These are phyloP conservation scores for Toxicodendron radicans DNA, from an alignment of 345 rosid species.

Conservation along the genomic window DNA sequence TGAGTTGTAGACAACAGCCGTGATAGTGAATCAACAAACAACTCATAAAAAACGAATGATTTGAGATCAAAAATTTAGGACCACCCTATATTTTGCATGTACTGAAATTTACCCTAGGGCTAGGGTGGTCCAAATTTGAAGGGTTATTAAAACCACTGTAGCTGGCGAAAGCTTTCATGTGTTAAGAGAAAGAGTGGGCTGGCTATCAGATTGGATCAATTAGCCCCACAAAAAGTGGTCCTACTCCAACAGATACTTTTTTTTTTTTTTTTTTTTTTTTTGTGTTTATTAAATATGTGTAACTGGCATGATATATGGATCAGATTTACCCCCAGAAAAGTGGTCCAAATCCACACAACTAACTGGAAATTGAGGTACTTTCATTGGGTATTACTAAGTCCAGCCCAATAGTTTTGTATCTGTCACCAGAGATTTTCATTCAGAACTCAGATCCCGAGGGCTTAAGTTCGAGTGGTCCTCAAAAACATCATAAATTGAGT, in stretches of 20 bases:
- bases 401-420: neutral
- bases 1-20: neutral
- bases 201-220: slow-evolving; percentile 20
- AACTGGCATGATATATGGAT: slow-evolving; percentile 16
- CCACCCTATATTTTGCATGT: neutral
- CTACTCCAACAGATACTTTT: neutral
- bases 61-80: neutral
- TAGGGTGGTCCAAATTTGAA: neutral
- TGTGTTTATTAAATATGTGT: neutral
- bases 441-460: slow-evolving; percentile 33
- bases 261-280: neutral
- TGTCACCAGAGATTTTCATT: slow-evolving; percentile 17
- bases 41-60: no score
- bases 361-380: slow-evolving; percentile 11
- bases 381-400: slow-evolving; percentile 13
- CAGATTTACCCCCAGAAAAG: slow-evolving; percentile 14
- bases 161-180: no score
- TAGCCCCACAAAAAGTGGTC: slow-evolving; percentile 26
- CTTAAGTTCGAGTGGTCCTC: slow-evolving; percentile 1
- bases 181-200: neutral
- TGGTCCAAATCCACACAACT: slow-evolving; percentile 24
- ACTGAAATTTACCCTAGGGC: neutral
- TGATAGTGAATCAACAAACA: no score
- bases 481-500: neutral
- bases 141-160: neutral